Percentiles rank a stretch among this genome's conserved stretches.
These are phyloP conservation scores for Cladosporium sp. DNA, from an alignment of 2,329 filamentous ascomycete genomes.

Conservation along the genomic window DNA sequence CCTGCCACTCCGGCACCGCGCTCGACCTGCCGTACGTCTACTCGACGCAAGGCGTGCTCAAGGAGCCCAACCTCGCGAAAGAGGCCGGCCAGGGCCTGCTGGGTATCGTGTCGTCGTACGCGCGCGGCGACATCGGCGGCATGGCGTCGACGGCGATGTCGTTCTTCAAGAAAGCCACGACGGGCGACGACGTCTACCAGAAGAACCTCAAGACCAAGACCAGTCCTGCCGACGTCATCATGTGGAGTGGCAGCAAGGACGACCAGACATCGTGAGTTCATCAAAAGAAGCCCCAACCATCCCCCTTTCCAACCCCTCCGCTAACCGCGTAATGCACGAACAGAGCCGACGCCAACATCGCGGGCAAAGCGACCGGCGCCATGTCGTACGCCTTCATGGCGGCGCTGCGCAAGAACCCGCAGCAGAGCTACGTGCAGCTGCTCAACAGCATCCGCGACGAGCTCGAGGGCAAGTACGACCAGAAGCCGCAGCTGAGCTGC, in stretches of 20 bases:
- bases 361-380: slow-evolving; percentile 83
- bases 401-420: slow-evolving; percentile 82
- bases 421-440: slow-evolving; percentile 93
- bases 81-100: slow-evolving; percentile 69
- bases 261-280: slow-evolving; percentile 77
- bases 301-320: neutral
- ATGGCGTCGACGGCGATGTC: slow-evolving; percentile 75
- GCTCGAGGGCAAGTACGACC: slow-evolving; percentile 75
- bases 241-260: slow-evolving; percentile 97
- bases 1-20: slow-evolving; percentile 71
- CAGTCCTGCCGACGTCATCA: slow-evolving; percentile 88
- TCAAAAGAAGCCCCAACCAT: no score
- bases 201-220: slow-evolving; percentile 83
- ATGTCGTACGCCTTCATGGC: slow-evolving; percentile 98
- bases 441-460: slow-evolving; percentile 93
- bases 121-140: slow-evolving; percentile 73
- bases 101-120: slow-evolving; percentile 68
- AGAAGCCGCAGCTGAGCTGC: slow-evolving; percentile 94
- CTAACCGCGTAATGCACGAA: neutral
- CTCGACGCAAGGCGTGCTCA: slow-evolving; percentile 72
- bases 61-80: slow-evolving; percentile 75
- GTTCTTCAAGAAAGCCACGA: slow-evolving; percentile 81
- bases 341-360: slow-evolving; percentile 85
- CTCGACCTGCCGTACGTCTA: slow-evolving; percentile 75
- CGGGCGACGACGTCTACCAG: slow-evolving; percentile 71